Evolutionary conservation across 2,329 filamentous ascomycete genomes (phyloP).

Genomic region (Botrytis cinerea): DNA sequence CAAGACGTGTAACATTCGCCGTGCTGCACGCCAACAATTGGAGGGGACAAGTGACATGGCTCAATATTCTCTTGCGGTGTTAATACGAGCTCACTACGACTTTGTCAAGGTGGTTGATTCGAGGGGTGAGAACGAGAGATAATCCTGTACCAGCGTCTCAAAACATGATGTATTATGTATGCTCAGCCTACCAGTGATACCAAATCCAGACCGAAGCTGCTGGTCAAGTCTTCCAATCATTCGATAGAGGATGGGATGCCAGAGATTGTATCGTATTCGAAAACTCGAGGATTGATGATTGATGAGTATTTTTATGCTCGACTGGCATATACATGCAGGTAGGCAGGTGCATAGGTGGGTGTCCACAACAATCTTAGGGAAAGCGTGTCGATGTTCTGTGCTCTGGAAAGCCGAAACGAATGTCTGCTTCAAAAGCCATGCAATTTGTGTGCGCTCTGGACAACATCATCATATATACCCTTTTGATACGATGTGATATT

Average conservation of each 20-base stretch:
- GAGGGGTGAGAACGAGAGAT: not conserved
- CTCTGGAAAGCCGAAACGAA: not conserved
- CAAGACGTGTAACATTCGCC: not conserved
- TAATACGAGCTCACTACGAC: conserved; percentile 7
- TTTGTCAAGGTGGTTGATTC: not conserved
- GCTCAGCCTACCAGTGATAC: conserved; percentile 1
- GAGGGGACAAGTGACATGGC: not conserved
- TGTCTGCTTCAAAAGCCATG: not conserved
- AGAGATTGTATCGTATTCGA: not conserved
- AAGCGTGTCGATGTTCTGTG: not conserved
- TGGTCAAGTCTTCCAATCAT: not conserved
- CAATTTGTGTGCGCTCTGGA: not conserved
- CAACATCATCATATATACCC: not conserved
- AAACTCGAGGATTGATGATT: not conserved
- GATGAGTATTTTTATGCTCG: not conserved
- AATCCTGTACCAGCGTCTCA: not conserved
- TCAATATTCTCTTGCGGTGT: not conserved
- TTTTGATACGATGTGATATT: not conserved
- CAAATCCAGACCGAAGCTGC: not conserved
- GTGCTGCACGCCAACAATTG: not conserved
- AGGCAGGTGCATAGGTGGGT: too few relatives aligned
- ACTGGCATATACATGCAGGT: not conserved
- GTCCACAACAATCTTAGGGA: not conserved
- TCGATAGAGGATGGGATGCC: not conserved
- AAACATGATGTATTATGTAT: not conserved